Evolutionary conservation across 345 rosid genomes (phyloP).

Genomic region (Hibiscus trionum): DNA sequence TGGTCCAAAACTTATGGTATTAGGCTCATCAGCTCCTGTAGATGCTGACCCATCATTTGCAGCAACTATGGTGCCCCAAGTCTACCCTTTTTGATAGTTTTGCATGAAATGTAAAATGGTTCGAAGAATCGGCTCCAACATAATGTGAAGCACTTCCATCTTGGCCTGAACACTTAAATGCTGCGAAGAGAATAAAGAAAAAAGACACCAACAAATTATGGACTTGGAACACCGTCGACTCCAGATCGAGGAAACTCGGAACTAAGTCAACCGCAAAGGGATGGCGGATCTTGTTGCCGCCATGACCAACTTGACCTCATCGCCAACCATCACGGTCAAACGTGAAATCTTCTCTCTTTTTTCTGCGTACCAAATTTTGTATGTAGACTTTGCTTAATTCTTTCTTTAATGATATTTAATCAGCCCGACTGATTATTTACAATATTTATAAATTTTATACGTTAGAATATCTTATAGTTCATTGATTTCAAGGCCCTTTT

Average conservation of each 20-base stretch:
- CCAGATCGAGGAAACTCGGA: slow-evolving; percentile 21
- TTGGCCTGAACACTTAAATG: slow-evolving; percentile 18
- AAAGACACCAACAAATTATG: slow-evolving; percentile 25
- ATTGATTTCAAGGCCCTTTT: too few species aligned
- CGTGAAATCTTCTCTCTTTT: not conserved
- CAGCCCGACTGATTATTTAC: not conserved
- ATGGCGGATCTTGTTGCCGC: slow-evolving; percentile 18
- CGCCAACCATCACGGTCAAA: slow-evolving; percentile 14
- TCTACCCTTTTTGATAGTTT: too few species aligned
- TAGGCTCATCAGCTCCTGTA: not conserved
- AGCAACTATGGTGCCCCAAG: not conserved
- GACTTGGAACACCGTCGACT: slow-evolving; percentile 28
- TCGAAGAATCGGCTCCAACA: slow-evolving; percentile 16
- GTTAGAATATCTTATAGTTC: too few species aligned
- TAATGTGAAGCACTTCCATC: slow-evolving; percentile 17
- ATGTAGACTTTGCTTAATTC: not conserved
- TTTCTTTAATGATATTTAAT: not conserved
- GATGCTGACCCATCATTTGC: not conserved
- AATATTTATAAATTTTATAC: too few species aligned
- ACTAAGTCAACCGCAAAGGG: slow-evolving; percentile 17
- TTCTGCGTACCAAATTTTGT: not conserved
- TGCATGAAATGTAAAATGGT: slow-evolving; percentile 11
- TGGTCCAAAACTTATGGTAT: not conserved
- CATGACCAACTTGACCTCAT: slow-evolving; percentile 17
- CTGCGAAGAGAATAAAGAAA: slow-evolving; percentile 27